Evolutionary conservation across 257 asterid species (phyloP).

Genomic region (Henckelia pumila): DNA sequence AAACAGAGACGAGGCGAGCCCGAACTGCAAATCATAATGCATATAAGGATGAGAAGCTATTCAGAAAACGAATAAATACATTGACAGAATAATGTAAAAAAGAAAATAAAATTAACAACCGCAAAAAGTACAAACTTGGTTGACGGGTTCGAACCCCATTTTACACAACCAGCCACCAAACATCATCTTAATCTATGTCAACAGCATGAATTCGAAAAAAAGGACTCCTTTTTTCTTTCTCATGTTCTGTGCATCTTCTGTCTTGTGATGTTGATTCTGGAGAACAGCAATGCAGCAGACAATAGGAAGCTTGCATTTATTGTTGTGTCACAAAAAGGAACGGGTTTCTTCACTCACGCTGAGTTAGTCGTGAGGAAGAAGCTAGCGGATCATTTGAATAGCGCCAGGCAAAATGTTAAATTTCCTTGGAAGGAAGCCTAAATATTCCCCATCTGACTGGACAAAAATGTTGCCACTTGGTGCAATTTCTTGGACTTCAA

Average conservation of each 20-base stretch:
- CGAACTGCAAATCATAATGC: background rate
- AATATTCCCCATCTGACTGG: constrained; percentile 87
- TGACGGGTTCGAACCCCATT: background rate
- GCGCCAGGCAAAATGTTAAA: constrained; percentile 61
- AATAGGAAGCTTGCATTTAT: constrained; percentile 16
- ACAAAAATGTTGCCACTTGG: constrained; percentile 52
- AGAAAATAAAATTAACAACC: no score
- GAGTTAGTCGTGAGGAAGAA: background rate
- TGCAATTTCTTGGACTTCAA: constrained; percentile 70
- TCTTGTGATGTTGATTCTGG: constrained; percentile 14
- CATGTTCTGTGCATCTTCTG: background rate
- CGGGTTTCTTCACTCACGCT: background rate
- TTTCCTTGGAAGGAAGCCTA: constrained; percentile 80
- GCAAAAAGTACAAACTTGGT: background rate
- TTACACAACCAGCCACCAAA: background rate
- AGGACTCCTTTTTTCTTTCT: constrained; percentile 4
- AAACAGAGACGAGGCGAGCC: background rate
- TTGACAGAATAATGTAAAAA: background rate
- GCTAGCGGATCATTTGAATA: constrained; percentile 61
- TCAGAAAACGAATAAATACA: background rate
- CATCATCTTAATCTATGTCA: background rate
- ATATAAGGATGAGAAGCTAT: background rate
- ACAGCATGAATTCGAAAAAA: background rate
- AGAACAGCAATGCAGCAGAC: background rate
- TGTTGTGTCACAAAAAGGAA: background rate